phyloP scores from a whole-genome alignment of 73 alveolate genomes.

The Paraurostyla sp. region DNA sequence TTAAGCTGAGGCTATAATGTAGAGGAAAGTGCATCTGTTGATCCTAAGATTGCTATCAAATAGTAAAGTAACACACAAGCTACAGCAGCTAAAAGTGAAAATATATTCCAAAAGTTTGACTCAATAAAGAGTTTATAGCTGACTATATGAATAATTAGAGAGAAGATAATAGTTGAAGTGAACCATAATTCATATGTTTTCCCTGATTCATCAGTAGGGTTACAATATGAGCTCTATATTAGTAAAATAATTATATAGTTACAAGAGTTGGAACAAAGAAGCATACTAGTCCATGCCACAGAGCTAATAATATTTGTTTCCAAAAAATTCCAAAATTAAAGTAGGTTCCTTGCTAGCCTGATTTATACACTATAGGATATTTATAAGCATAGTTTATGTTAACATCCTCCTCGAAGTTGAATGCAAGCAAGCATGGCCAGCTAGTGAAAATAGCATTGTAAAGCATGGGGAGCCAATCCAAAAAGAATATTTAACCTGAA shows the following conservation, averaged over 20 bases:
- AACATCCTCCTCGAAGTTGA: constrained; percentile 89
- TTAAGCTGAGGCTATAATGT: constrained; percentile 84
- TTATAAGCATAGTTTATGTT: constrained; percentile 75
- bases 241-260: not conserved
- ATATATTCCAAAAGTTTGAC: constrained; percentile 87
- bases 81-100: constrained; percentile 79
- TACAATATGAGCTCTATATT: constrained; percentile 41
- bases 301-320: constrained; percentile 85
- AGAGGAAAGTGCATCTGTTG: constrained; percentile 71
- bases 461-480: constrained; percentile 96
- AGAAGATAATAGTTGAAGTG: constrained; percentile 82
- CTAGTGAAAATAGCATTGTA: constrained; percentile 96
- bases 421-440: constrained; percentile 93
- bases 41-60: constrained; percentile 74
- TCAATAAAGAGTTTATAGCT: constrained; percentile 88
- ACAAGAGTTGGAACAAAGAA: constrained; percentile 75
- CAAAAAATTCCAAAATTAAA: constrained; percentile 86
- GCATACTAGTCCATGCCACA: constrained; percentile 88
- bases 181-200: constrained; percentile 83
- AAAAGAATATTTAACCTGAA: constrained; percentile 95
- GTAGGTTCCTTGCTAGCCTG: constrained; percentile 86
- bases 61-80: constrained; percentile 84
- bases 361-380: constrained; percentile 86
- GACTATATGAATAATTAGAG: constrained; percentile 90
- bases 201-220: constrained; percentile 74